Conservation (phyloP, 108 stramenopile species). For the Schizochytrium sp. region DNA sequence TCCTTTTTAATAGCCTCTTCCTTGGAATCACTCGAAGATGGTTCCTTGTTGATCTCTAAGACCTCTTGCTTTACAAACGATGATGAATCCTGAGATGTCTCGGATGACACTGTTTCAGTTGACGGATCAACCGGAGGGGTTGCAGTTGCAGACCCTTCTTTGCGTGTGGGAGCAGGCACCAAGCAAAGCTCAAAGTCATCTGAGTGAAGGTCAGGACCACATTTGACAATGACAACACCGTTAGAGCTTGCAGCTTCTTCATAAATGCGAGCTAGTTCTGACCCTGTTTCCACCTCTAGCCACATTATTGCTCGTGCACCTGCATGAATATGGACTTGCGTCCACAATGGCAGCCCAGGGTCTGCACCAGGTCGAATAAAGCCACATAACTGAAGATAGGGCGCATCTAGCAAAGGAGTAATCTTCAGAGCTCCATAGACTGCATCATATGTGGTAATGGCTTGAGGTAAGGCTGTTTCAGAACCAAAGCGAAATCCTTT, state of each 20-base stretch:
- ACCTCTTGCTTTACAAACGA: too few species aligned
- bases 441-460: constrained; percentile 1
- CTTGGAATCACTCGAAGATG: too few species aligned
- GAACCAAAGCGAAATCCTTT: neutral
- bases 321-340: neutral
- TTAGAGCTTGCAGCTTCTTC: neutral
- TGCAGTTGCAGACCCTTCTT: neutral
- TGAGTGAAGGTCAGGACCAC: neutral
- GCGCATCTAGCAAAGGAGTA: neutral
- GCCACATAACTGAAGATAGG: neutral
- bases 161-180: neutral
- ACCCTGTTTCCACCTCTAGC: neutral
- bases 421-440: neutral
- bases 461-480: neutral
- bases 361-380: neutral
- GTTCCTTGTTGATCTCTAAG: too few species aligned
- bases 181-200: constrained; percentile 25
- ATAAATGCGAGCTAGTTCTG: neutral
- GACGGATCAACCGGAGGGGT: neutral
- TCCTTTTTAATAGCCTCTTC: neutral
- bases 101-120: too few species aligned
- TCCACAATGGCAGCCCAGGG: constrained; percentile 8
- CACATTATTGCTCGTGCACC: constrained; percentile 15
- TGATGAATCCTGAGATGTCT: too few species aligned
- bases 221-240: neutral